Base-by-base conservation (phyloP, 208 protist genomes). In the Angomonas ambiguus region DNA sequence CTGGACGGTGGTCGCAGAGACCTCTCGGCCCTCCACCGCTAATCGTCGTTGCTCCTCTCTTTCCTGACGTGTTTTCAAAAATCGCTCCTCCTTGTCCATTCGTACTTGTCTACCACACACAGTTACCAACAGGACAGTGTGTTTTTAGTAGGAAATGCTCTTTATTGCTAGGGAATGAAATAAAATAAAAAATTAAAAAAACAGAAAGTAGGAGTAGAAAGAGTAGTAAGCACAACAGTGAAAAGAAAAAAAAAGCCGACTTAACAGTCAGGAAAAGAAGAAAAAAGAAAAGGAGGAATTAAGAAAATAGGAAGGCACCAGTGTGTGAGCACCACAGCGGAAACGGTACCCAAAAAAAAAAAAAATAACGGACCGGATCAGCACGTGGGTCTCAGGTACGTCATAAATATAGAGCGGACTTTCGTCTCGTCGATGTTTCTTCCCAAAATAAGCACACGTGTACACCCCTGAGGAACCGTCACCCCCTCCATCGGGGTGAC, bases 401-500 rank as follows among this genome's bases (percentile, higher is more conserved):
- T 34, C 4, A 80, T 30, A 59, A 95, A 92, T 45, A 95, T 82
- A 42, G 48, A 55, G 13, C 85, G 57, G 49, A 95, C 49, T 34
- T 85, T 83, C 30, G 68, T 67, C 63, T 76, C 77, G 48, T 93
- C 72, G 5, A 95, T 71, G 27, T 65, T 28, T 51, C 85, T 87
- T 5, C 89, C 89, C 8, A 95, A 69, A 27, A 95, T 76, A 20
- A 95, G 76, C 5, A 71, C 82, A 13, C 89, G 82, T 1, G 77
- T 80, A 72, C 84, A 92, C 18, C 87, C 79, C 2, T 83, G 58
- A 1, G 89, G 85, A 20, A 93, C 80, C 20, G 66, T 89, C 51
- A 82, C 71, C 2, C 84, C 86, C 32, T 80, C 87, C 90, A 95
- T 95, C 22, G 69, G 75, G 0, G 70, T 82, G 10, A 92, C 83